These are phyloP conservation scores for Hypoxylon perforatum DNA, from an alignment of 495 filamentous ascomycete genomes.

Conservation along the genomic window DNA sequence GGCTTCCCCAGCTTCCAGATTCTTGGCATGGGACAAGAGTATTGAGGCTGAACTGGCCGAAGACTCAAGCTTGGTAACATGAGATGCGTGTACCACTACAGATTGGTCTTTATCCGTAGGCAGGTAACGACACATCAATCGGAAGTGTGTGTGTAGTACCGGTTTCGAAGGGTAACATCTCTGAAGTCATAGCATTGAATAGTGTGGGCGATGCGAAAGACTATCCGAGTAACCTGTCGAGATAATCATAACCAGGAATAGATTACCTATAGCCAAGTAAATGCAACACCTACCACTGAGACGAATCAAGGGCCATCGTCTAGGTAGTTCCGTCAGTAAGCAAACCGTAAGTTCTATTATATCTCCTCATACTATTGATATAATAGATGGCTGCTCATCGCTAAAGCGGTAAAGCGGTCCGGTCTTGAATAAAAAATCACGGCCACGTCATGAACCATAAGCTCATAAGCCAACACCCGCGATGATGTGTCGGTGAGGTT, in stretches of 20 bases:
- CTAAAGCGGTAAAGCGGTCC: slow-evolving; percentile 26
- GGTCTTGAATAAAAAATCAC: slow-evolving; percentile 3
- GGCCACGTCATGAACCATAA: background rate
- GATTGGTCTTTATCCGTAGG: slow-evolving; percentile 32
- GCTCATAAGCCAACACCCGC: background rate
- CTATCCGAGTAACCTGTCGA: background rate
- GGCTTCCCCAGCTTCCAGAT: slow-evolving; percentile 39
- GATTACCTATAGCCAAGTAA: background rate
- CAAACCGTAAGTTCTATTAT: background rate
- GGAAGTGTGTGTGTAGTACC: background rate
- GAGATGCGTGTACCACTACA: slow-evolving; percentile 15
- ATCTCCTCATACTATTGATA: slow-evolving; percentile 12
- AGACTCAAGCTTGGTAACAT: slow-evolving; percentile 27
- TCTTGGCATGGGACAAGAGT: slow-evolving; percentile 37
- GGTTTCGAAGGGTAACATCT: slow-evolving; percentile 14
- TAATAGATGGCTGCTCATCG: background rate
- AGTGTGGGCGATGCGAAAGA: background rate
- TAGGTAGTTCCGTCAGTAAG: background rate
- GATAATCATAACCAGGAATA: background rate
- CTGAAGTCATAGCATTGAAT: slow-evolving; percentile 4
- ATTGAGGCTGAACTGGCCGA: slow-evolving; percentile 42
- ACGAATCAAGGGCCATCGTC: background rate
- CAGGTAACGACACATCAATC: slow-evolving; percentile 14
- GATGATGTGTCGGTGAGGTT: background rate
- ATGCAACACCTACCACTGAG: background rate